phyloP scores from a whole-genome alignment of 2,329 filamentous ascomycete species.

The Arthrocladium fulminans region DNA sequence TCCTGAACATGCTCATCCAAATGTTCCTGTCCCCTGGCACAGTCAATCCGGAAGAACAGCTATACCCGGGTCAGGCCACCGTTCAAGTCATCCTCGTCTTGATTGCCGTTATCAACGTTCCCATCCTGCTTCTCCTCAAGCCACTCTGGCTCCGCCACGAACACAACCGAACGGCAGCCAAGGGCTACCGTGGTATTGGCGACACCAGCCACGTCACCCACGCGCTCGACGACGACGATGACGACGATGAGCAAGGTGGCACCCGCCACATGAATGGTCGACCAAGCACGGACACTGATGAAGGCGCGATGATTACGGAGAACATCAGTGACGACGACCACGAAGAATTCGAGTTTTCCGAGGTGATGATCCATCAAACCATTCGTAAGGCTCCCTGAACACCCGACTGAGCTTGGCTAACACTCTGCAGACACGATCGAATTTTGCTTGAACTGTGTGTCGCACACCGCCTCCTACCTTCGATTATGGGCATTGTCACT shows the following conservation, averaged over 20 bases:
- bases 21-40: conserved; percentile 91
- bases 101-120: conserved; percentile 77
- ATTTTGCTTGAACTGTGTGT: conserved; percentile 98
- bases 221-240: conserved; percentile 82
- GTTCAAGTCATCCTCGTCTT: conserved; percentile 74
- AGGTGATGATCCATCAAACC: conserved; percentile 97
- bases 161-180: conserved; percentile 76
- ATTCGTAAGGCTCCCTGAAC: conserved; percentile 58
- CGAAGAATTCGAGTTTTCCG: conserved; percentile 93
- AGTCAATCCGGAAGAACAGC: conserved; percentile 53
- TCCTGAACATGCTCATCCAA: conserved; percentile 98
- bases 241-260: conserved; percentile 50
- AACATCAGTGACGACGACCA: conserved; percentile 71
- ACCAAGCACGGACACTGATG: conserved; percentile 63
- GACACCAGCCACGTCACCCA: conserved; percentile 73
- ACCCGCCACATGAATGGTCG: conserved; percentile 45
- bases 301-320: conserved; percentile 82
- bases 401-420: conserved; percentile 29
- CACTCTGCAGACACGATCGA: conserved; percentile 40
- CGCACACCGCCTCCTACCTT: conserved; percentile 95
- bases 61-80: conserved; percentile 67
- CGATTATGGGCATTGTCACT: conserved; percentile 96
- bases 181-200: conserved; percentile 87
- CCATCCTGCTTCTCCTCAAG: conserved; percentile 86
- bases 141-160: conserved; percentile 91